Conservation (phyloP, 345 rosid species). For the Salix suchowensis region DNA sequence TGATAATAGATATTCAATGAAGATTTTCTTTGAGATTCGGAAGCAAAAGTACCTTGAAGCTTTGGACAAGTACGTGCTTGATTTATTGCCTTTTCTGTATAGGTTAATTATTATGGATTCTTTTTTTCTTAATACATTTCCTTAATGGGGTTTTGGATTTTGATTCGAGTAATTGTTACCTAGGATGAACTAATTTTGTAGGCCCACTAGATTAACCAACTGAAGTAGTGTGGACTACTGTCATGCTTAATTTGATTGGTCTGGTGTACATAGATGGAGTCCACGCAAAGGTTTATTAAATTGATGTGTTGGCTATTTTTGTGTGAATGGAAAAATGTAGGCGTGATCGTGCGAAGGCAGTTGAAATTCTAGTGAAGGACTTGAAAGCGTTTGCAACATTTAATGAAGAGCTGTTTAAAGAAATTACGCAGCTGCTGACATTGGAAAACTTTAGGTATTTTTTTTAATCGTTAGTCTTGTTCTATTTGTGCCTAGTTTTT, state of each 20-base stretch:
- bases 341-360: slow-evolving; percentile 75
- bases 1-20: slow-evolving; percentile 88
- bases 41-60: slow-evolving; percentile 94
- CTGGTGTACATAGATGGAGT: neutral
- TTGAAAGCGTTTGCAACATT: slow-evolving; percentile 76
- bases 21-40: slow-evolving; percentile 82
- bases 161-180: neutral
- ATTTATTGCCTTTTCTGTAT: neutral
- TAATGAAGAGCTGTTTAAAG: slow-evolving; percentile 80
- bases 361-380: slow-evolving; percentile 82
- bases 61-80: slow-evolving; percentile 59
- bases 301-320: neutral
- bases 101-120: neutral
- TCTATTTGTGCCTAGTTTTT: neutral
- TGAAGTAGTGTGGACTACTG: neutral
- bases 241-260: neutral
- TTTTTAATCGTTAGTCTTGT: neutral
- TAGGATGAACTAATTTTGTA: neutral
- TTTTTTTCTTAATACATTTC: neutral
- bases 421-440: slow-evolving; percentile 72
- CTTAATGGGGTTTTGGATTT: neutral
- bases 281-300: neutral
- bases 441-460: slow-evolving; percentile 76
- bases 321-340: slow-evolving; percentile 24
- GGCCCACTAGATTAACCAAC: neutral